Conservation (phyloP, 139 green algal species). For the Coelastrella sp. region DNA sequence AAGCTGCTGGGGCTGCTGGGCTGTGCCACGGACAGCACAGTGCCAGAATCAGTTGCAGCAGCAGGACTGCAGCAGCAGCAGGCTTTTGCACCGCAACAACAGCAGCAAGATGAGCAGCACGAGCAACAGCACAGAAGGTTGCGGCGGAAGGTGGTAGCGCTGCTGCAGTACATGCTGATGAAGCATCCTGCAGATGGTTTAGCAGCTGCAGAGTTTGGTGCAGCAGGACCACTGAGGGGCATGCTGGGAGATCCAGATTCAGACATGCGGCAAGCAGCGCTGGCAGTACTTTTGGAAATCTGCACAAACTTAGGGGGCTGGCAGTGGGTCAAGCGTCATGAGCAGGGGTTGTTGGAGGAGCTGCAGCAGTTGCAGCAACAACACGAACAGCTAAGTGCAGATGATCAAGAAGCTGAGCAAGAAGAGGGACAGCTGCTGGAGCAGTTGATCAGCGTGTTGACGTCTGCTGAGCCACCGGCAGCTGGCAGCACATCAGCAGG, state of each 20-base stretch:
- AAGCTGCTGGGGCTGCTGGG: constrained; percentile 56
- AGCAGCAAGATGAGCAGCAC: neutral
- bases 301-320: constrained; percentile 45
- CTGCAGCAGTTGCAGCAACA: constrained; percentile 55
- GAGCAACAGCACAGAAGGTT: constrained; percentile 46
- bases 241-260: constrained; percentile 38
- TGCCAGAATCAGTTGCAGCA: neutral
- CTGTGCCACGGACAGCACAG: constrained; percentile 21
- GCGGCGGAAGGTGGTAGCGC: constrained; percentile 53
- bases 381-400: constrained; percentile 47
- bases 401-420: constrained; percentile 52
- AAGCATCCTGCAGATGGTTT: constrained; percentile 43
- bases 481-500: neutral
- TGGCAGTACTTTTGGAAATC: constrained; percentile 61
- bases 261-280: constrained; percentile 59
- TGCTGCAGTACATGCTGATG: constrained; percentile 58
- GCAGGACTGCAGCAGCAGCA: constrained; percentile 10
- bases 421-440: constrained; percentile 33
- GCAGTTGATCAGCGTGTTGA: constrained; percentile 43
- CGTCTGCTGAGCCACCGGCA: constrained; percentile 27
- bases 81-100: neutral
- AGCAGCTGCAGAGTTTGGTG: constrained; percentile 19
- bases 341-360: constrained; percentile 28
- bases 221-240: neutral
- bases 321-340: constrained; percentile 34